Evolutionary conservation across 2,329 filamentous ascomycete genomes (phyloP), one percentile per base, ranked within the genome.

Genomic region (Aspergillus japonicus): DNA sequence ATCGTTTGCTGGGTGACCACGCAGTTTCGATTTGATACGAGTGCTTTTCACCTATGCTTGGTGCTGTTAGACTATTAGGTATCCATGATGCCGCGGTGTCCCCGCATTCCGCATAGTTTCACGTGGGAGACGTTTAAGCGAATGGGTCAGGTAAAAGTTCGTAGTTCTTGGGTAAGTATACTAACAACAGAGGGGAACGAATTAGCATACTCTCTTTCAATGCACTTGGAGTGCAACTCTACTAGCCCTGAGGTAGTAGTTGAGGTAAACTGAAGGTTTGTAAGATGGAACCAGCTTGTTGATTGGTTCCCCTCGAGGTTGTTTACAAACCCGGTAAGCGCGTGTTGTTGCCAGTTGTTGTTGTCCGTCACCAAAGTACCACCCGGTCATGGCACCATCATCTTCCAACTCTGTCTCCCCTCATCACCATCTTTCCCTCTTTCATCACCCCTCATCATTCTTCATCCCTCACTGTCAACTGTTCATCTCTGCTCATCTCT

Each of bases 261-360:
- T 29, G 7, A 29, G 26, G 26, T 29, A 8, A 29, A n/a, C n/a
- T n/a, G n/a, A n/a, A 0, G 26, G 8, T 29, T 29, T 29, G 14
- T 19, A 44, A 16, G 16, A 51, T n/a, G 7, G 52, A 12, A 44
- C 26, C 21, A 16, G 26, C 24, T 21, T 21, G 47, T n/a, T 62
- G 56, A 63, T 62, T 62, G 61, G 61, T 50, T 21, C 24, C 24
- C n/a, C 5, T 1, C 14, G 29, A 49, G 12, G 35, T 10, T 59
- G 54, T 62, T 59, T 58, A 63, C 61, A 57, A 59, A 47, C 47
- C 55, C 33, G 62, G 62, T 54, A 64, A 55, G 62, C 58, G 48
- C 62, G 47, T 58, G 4, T 12, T 16, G 33, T 42, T 35, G 29
- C 33, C 35, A n/a, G 48, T 48, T 33, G 26, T 35, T 35, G 33